Evolutionary conservation across 768 basidiomycete genomes (phyloP), one percentile per base, ranked within the genome.

Genomic region (Artomyces pyxidatus): DNA sequence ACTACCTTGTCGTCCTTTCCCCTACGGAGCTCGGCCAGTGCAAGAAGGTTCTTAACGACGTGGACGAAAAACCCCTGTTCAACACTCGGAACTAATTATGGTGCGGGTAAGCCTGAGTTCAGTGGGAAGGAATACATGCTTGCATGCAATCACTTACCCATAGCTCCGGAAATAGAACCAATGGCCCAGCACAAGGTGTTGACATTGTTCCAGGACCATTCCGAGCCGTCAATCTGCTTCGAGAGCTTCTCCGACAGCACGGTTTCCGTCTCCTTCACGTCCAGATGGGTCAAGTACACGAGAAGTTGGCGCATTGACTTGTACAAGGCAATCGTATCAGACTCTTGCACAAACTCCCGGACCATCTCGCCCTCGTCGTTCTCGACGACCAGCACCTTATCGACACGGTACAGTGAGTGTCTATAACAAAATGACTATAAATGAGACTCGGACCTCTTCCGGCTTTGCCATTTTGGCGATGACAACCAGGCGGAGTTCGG

Each of bases 171-270:
- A 52, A 99, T 98, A 1, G 94, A 97, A 50, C 96, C 96, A 59
- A 99, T 99, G 47, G 96, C 96, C 96, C 96, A 99, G 68, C 96
- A 99, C 10, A 99, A 81, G 3, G 95, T 98, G 68, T 98, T 99
- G 48, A 98, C 73, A 65, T 98, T 98, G 59, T 96, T 88, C 96
- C 96, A 99, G 22, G 93, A 96, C 96, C 96, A 99, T 67, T 99
- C 96, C 10, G 86, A 81, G 14, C 91, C 92, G 60, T 97, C 93
- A 10, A 96, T 93, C 75, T 99, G 96, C 68, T 94, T 96, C 38
- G 88, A 78, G 43, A 99, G 75, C 68, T 99, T 99, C 71, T 97
- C 95, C 32, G 94, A 95, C 60, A 99, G 74, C 68, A 99, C 97
- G 32, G 81, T 89, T 71, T 99, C 96, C 25, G 96, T 98, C 63